Conservation (phyloP, 164 flowering plant genomes). For the Tinospora cordifolia region DNA sequence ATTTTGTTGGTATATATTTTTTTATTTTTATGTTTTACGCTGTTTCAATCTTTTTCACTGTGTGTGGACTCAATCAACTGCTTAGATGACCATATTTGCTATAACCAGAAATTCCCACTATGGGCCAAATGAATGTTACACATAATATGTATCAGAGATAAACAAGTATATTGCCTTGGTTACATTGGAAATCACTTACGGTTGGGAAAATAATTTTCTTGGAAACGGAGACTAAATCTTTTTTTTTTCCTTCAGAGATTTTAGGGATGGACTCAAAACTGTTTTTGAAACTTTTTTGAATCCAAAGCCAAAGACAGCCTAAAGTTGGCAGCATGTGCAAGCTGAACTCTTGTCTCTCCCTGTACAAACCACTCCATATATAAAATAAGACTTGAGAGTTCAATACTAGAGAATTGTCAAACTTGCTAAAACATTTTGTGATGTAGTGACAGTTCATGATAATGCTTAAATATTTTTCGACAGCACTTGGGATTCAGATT, state of each 20-base stretch:
- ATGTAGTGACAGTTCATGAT: neutral
- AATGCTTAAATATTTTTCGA: too few species aligned
- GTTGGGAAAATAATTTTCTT: too few species aligned
- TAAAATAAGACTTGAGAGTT: neutral
- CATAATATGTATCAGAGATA: neutral
- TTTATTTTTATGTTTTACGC: neutral
- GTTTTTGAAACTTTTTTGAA: too few species aligned
- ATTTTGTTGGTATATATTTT: too few species aligned
- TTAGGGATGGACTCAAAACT: too few species aligned
- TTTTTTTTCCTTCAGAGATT: too few species aligned
- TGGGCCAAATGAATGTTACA: neutral
- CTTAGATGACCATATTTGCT: neutral
- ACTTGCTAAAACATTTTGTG: neutral
- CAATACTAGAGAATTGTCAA: neutral
- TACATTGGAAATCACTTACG: neutral
- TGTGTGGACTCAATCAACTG: neutral
- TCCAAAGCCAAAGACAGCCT: neutral
- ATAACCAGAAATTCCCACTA: neutral
- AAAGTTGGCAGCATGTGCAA: neutral
- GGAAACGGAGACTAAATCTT: too few species aligned
- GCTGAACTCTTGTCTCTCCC: neutral
- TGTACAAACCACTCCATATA: neutral
- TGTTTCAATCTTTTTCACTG: neutral
- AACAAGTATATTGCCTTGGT: neutral
- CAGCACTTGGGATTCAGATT: too few species aligned